Base-by-base conservation (phyloP, 345 rosid genomes). In the Acer yangbiense region DNA sequence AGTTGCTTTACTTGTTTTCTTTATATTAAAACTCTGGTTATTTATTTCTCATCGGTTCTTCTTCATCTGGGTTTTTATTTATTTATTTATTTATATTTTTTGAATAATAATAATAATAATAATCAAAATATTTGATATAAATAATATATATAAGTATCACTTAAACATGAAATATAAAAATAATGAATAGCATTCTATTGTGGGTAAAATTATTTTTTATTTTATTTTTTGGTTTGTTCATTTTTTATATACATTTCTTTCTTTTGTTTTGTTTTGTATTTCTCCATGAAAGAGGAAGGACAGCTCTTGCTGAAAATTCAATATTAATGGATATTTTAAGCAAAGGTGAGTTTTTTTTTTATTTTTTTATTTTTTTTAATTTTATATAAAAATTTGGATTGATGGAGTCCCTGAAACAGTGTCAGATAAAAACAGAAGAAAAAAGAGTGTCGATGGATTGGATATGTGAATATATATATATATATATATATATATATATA, bases 1-100 rank as follows among this genome's bases (percentile, higher is more conserved):
- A 87, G 85, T 71, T 54, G 2, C 14, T 60, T 73, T 67, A 61
- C 18, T 65, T 48, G 16, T 57, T 72, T 25, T 66, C 68, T 74
- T 79, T 78, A 35, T 21, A 29, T 16, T 79, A 80, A 70, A 7
- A 63, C 60, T 84, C 74, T 71, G 58, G n/a, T 60, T 60, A n/a
- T 80, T 79, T 76, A 72, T 82, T 73, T 74, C 69, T 69, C 57
- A 39, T 35, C 39, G 0, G 39, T 35, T 35, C 65, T 84, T 81
- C 82, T 81, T 69, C 83, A 58, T 80, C 89, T 85, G 87, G 87
- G 85, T 80, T 86, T 78, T 25, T 52, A 74, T 77, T 54, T 71
- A 23, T 77, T 54, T 71, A 23, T 50, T 65, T 43, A 41, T 3
- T 18, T 58, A 35, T 58, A 17, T 57, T 50, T 16, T 57, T n/a